Conservation (phyloP, 2,329 filamentous ascomycete genomes). For the Trichoderma semiorbis region DNA sequence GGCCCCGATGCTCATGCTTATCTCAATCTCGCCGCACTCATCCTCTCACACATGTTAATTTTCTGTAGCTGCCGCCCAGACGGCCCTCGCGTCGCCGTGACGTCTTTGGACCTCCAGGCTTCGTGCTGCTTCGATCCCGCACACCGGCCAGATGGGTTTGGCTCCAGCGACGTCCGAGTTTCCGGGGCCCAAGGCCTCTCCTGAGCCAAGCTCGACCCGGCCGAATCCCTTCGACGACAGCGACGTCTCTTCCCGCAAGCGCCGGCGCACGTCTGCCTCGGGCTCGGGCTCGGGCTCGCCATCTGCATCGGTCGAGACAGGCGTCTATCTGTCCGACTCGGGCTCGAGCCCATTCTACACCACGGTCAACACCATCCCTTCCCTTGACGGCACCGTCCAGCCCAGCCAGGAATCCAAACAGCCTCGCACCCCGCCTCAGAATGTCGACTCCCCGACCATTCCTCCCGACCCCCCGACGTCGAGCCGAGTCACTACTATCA, state of each 20-base stretch:
- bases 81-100: conserved; percentile 52
- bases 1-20: neutral
- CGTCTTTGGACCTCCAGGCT: conserved; percentile 46
- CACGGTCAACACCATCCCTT: conserved; percentile 28
- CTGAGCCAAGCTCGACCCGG: conserved; percentile 60
- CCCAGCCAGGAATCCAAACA: conserved; percentile 22
- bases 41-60: conserved; percentile 55
- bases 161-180: conserved; percentile 47
- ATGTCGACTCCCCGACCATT: conserved; percentile 31
- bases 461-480: conserved; percentile 41
- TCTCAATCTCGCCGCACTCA: conserved; percentile 1
- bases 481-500: conserved; percentile 60
- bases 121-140: conserved; percentile 35
- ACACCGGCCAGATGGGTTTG: conserved; percentile 53
- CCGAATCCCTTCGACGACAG: conserved; percentile 63
- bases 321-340: conserved; percentile 31
- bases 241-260: conserved; percentile 55
- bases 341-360: conserved; percentile 28
- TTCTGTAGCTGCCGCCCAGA: conserved; percentile 50
- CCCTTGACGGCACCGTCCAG: conserved; percentile 38
- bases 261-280: conserved; percentile 57
- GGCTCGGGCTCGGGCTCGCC: conserved; percentile 52
- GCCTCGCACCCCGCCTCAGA: conserved; percentile 43
- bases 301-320: conserved; percentile 49
- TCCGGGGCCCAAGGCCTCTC: conserved; percentile 58